Conservation (phyloP, 2,329 filamentous ascomycete genomes). For the Meredithiella fracta region DNA sequence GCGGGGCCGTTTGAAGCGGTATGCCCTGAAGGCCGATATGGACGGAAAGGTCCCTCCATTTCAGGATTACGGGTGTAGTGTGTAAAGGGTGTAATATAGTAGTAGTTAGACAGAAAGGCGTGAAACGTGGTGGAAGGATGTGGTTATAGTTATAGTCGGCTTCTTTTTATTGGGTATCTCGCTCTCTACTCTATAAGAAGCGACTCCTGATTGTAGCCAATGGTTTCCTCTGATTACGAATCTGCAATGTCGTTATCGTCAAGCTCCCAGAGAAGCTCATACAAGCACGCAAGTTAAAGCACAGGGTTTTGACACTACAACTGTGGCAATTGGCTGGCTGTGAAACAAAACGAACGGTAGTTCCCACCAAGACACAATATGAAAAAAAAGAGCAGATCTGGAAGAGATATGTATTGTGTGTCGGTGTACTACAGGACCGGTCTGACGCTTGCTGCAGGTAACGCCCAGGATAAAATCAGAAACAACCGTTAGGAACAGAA, state of each 20-base stretch:
- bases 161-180: no score
- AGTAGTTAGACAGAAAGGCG: no score
- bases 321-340: neutral
- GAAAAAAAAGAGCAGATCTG: no score
- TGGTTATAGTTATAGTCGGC: no score
- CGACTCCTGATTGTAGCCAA: neutral
- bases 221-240: neutral
- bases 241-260: neutral
- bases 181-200: no score
- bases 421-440: neutral
- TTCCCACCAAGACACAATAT: no score
- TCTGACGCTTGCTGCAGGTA: neutral
- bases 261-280: neutral
- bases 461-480: neutral
- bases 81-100: neutral
- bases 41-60: constrained; percentile 5
- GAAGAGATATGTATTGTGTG: neutral
- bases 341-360: neutral
- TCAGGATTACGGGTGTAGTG: neutral
- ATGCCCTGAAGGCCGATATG: constrained; percentile 1
- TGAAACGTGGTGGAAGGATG: no score
- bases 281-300: neutral
- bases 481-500: neutral
- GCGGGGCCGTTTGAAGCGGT: neutral
- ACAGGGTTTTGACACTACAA: neutral